Evolutionary conservation across 306 rosid genomes (phyloP).

Genomic region (Fragaria ananassa): DNA sequence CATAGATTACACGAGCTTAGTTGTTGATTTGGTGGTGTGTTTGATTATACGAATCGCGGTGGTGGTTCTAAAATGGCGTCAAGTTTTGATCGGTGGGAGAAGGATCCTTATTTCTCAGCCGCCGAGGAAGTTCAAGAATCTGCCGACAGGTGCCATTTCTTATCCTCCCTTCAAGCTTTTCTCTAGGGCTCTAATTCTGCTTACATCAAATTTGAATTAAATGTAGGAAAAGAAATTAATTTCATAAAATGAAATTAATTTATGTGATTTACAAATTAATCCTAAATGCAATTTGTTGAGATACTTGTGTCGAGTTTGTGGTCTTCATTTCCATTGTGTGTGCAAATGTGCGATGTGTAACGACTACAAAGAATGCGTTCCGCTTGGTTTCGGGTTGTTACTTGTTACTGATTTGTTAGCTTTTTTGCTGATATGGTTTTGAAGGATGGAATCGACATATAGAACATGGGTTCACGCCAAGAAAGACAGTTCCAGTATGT

Average conservation of each 20-base stretch:
- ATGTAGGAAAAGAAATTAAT: neutral
- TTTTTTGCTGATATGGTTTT: constrained; percentile 11
- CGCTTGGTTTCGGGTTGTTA: constrained; percentile 3
- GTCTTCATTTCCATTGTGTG: no score
- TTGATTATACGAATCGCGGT: neutral
- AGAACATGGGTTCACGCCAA: constrained; percentile 72
- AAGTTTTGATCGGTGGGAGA: constrained; percentile 92
- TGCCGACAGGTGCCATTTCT: constrained; percentile 67
- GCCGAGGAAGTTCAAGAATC: constrained; percentile 99
- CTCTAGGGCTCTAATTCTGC: neutral
- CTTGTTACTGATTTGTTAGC: constrained; percentile 23
- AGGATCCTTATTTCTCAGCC: constrained; percentile 89
- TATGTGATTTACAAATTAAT: constrained; percentile 3
- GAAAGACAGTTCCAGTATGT: constrained; percentile 50
- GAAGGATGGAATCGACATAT: constrained; percentile 86
- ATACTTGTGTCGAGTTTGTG: neutral
- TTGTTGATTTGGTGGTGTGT: neutral
- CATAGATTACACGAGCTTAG: neutral
- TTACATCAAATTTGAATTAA: neutral
- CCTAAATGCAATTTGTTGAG: neutral
- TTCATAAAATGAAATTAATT: constrained; percentile 1
- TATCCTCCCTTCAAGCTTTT: neutral
- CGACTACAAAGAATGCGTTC: neutral
- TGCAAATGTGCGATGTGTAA: no score
- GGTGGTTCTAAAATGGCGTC: constrained; percentile 52